Evolutionary conservation across 305 asterid species (phyloP).

Genomic region (Solanum hybrid): DNA sequence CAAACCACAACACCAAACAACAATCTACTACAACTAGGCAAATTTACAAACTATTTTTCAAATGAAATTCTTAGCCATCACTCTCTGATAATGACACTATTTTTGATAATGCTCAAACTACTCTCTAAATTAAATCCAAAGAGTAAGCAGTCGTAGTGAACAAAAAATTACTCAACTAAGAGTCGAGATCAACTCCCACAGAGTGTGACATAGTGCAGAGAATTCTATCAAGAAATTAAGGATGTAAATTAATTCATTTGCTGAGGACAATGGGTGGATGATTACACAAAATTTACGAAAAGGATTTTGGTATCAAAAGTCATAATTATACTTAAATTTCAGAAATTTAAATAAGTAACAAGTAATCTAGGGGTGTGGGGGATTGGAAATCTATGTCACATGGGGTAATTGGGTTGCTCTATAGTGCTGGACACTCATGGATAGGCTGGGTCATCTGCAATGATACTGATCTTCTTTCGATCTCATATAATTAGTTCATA

Average conservation of each 20-base stretch:
- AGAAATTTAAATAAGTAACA: not conserved
- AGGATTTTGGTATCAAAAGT: not conserved
- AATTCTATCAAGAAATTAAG: not conserved
- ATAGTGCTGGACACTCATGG: not conserved
- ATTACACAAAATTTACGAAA: not conserved
- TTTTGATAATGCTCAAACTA: no score
- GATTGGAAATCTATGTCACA: not conserved
- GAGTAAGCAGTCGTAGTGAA: not conserved
- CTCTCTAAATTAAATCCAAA: not conserved
- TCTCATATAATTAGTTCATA: not conserved
- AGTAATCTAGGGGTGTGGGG: not conserved
- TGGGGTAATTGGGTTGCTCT: not conserved
- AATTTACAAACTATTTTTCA: no score
- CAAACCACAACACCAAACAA: no score
- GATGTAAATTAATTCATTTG: not conserved
- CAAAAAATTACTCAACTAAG: no score
- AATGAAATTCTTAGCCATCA: no score
- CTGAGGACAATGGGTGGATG: not conserved
- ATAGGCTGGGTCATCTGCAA: not conserved
- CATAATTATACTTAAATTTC: not conserved
- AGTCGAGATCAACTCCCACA: not conserved
- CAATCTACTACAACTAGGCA: no score
- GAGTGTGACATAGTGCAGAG: not conserved
- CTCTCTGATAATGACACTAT: no score
- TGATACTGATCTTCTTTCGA: not conserved